Evolutionary conservation across 345 rosid species (phyloP), one percentile per base, ranked within the genome.

Genomic region (Moringa oleifera): DNA sequence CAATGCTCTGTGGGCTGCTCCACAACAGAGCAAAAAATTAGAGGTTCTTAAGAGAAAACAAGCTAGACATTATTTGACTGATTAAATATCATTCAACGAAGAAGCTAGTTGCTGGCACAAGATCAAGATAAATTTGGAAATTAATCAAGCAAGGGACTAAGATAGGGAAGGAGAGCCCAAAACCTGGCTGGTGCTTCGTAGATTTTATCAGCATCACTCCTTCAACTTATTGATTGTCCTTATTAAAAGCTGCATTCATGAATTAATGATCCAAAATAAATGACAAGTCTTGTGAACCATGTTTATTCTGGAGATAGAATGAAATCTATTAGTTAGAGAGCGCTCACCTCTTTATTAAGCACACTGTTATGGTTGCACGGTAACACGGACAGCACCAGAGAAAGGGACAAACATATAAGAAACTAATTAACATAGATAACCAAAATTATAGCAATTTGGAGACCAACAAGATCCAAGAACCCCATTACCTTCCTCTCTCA

Each of bases 401-500:
- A n/a, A n/a, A n/a, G 31, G 0, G 20, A 18, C 49, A 64, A 25
- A 60, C 2, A 52, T 17, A 50, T 7, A 36, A 22, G 25, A 46
- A 46, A 23, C 6, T 41, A 7, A 11, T 41, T 41, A 41, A n/a
- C n/a, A n/a, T n/a, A n/a, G n/a, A n/a, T n/a, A n/a, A n/a, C n/a
- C n/a, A n/a, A n/a, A n/a, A n/a, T n/a, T n/a, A n/a, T n/a, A 66
- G 23, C n/a, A 18, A 24, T n/a, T 20, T 33, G 23, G 20, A 18
- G 37, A 20, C 21, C n/a, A 50, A 53, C 20, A 47, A 2, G 45
- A 62, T 4, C 12, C 7, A 18, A 49, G 24, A 57, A 41, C 22
- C 59, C 0, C 65, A 11, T 66, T 65, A 79, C 83, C 81, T 59
- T 61, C 81, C 83, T 63, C 80, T 67, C 19, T 82, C 78, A 51